Evolutionary conservation across 2,329 filamentous ascomycete genomes (phyloP).

Genomic region (Calonectria pteridis): DNA sequence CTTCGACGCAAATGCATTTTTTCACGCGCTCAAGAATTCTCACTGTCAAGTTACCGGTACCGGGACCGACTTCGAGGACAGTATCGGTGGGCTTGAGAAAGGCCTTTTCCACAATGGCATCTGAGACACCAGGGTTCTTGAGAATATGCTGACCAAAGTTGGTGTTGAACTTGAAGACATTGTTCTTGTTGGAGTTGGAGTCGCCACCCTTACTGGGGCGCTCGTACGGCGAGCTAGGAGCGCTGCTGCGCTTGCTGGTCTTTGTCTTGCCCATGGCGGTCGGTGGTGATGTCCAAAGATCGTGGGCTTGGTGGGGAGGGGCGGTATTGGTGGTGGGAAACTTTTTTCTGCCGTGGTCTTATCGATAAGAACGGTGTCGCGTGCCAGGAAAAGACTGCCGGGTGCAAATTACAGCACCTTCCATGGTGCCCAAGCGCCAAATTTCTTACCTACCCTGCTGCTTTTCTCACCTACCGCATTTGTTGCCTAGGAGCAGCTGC

Average conservation of each 20-base stretch:
- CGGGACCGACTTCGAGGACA: slow-evolving; percentile 92
- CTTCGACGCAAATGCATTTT: slow-evolving; percentile 85
- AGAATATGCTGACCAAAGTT: slow-evolving; percentile 89
- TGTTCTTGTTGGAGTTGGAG: slow-evolving; percentile 67
- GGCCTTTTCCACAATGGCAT: slow-evolving; percentile 79
- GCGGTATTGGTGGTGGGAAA: slow-evolving; percentile 37
- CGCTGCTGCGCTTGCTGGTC: slow-evolving; percentile 65
- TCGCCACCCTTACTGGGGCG: slow-evolving; percentile 46
- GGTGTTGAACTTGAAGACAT: slow-evolving; percentile 98
- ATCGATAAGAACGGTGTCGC: slow-evolving; percentile 32
- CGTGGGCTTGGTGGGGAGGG: slow-evolving; percentile 35
- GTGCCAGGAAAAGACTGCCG: not conserved
- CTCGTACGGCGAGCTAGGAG: slow-evolving; percentile 58
- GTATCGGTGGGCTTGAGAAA: slow-evolving; percentile 90
- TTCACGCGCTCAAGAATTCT: slow-evolving; percentile 90
- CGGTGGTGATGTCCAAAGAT: slow-evolving; percentile 21
- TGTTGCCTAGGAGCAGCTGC: slow-evolving; percentile 21
- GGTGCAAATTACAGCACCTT: not conserved
- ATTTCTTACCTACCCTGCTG: slow-evolving; percentile 3
- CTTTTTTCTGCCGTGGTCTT: slow-evolving; percentile 40
- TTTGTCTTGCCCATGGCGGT: slow-evolving; percentile 66
- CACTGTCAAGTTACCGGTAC: slow-evolving; percentile 90
- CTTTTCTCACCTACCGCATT: slow-evolving; percentile 11
- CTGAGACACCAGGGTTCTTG: slow-evolving; percentile 89
- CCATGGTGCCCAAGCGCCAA: not conserved